Conservation (phyloP, 768 basidiomycete genomes). For the Leucosporidium yakuticum region DNA sequence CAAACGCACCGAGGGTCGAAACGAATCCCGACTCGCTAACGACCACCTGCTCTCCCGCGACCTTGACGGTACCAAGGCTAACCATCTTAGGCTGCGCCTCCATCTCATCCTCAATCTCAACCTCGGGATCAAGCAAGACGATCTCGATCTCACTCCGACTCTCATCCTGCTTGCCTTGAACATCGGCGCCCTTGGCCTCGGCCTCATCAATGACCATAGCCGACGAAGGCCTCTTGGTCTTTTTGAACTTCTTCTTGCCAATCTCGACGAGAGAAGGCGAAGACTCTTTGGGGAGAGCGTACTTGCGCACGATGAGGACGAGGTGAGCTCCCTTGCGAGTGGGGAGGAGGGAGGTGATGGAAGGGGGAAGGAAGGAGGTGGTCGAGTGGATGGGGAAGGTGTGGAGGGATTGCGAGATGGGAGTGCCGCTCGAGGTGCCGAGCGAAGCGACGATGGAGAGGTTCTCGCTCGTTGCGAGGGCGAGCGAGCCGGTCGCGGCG, state of each 20-base stretch:
- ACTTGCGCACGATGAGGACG: slow-evolving; percentile 20
- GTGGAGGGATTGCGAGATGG: slow-evolving; percentile 12
- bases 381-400: slow-evolving; percentile 13
- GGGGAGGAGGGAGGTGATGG: slow-evolving; percentile 6
- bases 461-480: slow-evolving; percentile 22
- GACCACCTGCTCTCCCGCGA: slow-evolving; percentile 24
- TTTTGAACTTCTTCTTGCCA: slow-evolving; percentile 34
- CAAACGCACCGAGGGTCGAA: slow-evolving; percentile 15
- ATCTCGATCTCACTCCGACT: slow-evolving; percentile 24
- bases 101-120: neutral
- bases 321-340: slow-evolving; percentile 11
- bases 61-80: slow-evolving; percentile 20
- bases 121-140: slow-evolving; percentile 20
- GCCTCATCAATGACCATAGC: slow-evolving; percentile 26
- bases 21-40: slow-evolving; percentile 32
- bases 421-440: neutral
- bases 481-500: slow-evolving; percentile 23
- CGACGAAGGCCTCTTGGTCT: slow-evolving; percentile 22
- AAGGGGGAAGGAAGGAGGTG: slow-evolving; percentile 19
- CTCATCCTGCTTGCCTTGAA: neutral
- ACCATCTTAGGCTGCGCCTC: slow-evolving; percentile 7
- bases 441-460: slow-evolving; percentile 27
- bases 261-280: slow-evolving; percentile 11
- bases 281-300: neutral
- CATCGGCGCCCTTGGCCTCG: neutral